These are phyloP conservation scores for Nemania sp. DNA, from an alignment of 2,329 filamentous ascomycete species.

Conservation along the genomic window DNA sequence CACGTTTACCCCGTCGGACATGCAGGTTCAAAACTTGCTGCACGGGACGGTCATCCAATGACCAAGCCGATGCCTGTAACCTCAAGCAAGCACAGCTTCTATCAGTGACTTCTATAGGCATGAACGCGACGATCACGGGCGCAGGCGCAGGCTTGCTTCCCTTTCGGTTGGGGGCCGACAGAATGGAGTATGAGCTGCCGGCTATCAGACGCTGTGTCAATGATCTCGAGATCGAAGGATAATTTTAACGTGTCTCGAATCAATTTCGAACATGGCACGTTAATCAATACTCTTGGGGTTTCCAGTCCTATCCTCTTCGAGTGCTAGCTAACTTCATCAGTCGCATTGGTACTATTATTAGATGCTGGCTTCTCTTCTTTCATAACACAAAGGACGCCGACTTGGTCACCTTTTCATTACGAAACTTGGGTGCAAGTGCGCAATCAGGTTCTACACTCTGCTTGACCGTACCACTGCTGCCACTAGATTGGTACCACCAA, in stretches of 20 bases:
- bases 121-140: background rate
- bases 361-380: background rate
- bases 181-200: background rate
- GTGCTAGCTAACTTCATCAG: background rate
- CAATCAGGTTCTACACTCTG: background rate
- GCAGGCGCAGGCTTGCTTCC: background rate
- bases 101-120: background rate
- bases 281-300: background rate
- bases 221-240: background rate
- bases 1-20: background rate
- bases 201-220: too few species aligned
- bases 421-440: background rate
- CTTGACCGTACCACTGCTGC: background rate
- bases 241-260: background rate
- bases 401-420: background rate
- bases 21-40: conserved; percentile 2
- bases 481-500: background rate
- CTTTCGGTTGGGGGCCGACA: background rate
- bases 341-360: background rate
- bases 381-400: background rate
- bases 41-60: background rate
- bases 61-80: background rate
- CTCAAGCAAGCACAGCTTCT: background rate
- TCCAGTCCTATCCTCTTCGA: background rate
- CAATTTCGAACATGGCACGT: background rate